Conservation (phyloP, 2,329 filamentous ascomycete genomes). For the Penicillium sp. region DNA sequence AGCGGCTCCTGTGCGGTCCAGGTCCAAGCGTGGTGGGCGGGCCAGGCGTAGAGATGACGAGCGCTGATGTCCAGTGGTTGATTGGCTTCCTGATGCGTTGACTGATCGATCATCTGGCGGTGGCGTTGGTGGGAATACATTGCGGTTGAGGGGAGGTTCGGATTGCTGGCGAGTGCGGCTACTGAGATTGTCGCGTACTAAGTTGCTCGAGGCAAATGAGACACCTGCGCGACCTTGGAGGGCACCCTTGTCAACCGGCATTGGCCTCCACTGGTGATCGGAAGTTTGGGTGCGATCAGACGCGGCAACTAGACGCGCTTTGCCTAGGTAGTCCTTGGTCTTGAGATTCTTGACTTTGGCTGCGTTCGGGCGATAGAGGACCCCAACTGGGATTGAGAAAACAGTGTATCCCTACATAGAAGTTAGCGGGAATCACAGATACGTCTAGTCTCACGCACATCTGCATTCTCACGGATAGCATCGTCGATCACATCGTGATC, state of each 20-base stretch:
- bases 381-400: slow-evolving; percentile 95
- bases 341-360: slow-evolving; percentile 98
- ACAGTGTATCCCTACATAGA: slow-evolving; percentile 82
- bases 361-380: slow-evolving; percentile 92
- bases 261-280: slow-evolving; percentile 79
- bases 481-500: slow-evolving; percentile 99
- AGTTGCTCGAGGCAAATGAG: slow-evolving; percentile 88
- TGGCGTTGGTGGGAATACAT: slow-evolving; percentile 95
- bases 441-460: slow-evolving; percentile 56
- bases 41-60: slow-evolving; percentile 52
- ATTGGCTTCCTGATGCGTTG: slow-evolving; percentile 27
- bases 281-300: slow-evolving; percentile 66
- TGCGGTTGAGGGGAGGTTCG: slow-evolving; percentile 75
- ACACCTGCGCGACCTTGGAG: slow-evolving; percentile 83
- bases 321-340: slow-evolving; percentile 95
- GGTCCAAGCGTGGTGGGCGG: slow-evolving; percentile 50
- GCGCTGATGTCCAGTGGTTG: slow-evolving; percentile 30
- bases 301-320: slow-evolving; percentile 88
- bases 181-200: slow-evolving; percentile 81
- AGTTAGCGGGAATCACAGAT: background rate
- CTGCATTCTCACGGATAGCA: slow-evolving; percentile 87
- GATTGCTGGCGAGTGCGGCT: slow-evolving; percentile 79
- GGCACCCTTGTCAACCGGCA: slow-evolving; percentile 60
- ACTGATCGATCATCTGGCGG: slow-evolving; percentile 82
- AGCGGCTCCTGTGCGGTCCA: slow-evolving; percentile 30